These are phyloP conservation scores for Neofusicoccum umdonicola DNA, from an alignment of 2,329 filamentous ascomycete genomes.

Conservation along the genomic window DNA sequence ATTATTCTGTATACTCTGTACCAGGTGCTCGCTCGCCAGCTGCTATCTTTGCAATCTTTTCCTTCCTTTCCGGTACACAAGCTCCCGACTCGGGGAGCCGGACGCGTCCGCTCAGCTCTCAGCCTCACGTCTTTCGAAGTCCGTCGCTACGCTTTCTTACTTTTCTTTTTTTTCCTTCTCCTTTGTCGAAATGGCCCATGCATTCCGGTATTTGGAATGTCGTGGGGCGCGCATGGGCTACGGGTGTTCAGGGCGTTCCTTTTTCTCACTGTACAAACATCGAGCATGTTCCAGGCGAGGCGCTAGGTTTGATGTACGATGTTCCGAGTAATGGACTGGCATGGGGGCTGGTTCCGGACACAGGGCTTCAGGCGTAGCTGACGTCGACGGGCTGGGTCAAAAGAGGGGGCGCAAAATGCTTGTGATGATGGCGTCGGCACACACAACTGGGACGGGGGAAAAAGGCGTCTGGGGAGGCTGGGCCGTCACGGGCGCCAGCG, in stretches of 20 bases:
- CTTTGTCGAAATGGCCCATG: not conserved
- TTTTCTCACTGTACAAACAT: constrained; percentile 17
- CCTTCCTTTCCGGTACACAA: not conserved
- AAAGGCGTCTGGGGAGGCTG: constrained; percentile 3
- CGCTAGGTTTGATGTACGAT: constrained; percentile 15
- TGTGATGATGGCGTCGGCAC: constrained; percentile 6
- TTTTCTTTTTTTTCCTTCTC: not conserved
- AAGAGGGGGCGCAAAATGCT: not conserved
- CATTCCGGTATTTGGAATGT: constrained; percentile 6
- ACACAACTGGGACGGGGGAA: not conserved
- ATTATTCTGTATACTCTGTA: constrained; percentile 11
- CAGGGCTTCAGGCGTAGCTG: constrained; percentile 6
- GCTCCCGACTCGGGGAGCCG: constrained; percentile 5
- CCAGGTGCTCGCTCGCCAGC: not conserved
- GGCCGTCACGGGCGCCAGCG: not conserved
- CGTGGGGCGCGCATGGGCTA: constrained; percentile 12
- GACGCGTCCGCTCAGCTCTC: constrained; percentile 1
- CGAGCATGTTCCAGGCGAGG: constrained; percentile 16
- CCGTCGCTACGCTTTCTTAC: not conserved
- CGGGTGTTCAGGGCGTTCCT: constrained; percentile 14
- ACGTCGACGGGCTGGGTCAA: not conserved
- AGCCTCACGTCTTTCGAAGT: constrained; percentile 5
- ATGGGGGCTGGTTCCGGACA: constrained; percentile 14
- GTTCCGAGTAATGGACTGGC: constrained; percentile 15
- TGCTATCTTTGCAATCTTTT: constrained; percentile 14